Evolutionary conservation across 2,329 filamentous ascomycete species (phyloP), one percentile per base, ranked within the genome.

Genomic region (Malbranchea zuffiana): DNA sequence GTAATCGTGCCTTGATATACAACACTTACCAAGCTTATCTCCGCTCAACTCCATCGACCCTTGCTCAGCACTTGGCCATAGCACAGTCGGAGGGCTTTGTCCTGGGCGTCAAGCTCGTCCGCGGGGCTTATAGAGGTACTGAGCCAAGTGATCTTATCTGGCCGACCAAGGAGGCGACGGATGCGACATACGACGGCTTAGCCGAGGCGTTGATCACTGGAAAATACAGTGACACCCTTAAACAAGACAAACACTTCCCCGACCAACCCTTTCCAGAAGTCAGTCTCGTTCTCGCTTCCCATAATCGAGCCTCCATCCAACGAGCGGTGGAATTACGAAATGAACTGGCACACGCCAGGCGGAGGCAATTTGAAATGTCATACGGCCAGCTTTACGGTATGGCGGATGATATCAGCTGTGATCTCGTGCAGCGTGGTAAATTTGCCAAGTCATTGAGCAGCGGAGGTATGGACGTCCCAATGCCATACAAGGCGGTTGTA

Each of bases 11-110:
- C 5, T 68, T 85, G 32, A 69, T 94, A 39, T 92, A 86, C 61
- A 75, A 75, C 42, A 86, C 80, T 0, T 85, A 85, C 56, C 81
- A 85, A 56, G 77, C 78, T 3, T 86, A 85, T 59, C 71, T 82
- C 35, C 81, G 80, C 57, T 66, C 67, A 5, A 69, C 70, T 0
- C 74, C 78, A 0, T 49, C 56, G 4, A 67, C 73, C 1, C 59
- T 86, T 2, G 66, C 69, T n/a, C 50, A 54, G 1, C 80, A 86
- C 53, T 69, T 85, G 7, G 63, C 65, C 7, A 51, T 61, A 6
- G 80, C 80, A 0, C 60, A 66, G 15, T 56, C 67, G 28, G 73
- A 74, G n/a, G 66, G 67, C 2, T 84, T 82, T 48, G 70, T 72
- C 0, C 62, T 84, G 1, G 81, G 81, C 15, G 72, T 83, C 27